phyloP scores from a whole-genome alignment of 768 basidiomycete genomes.

The Neoboletus brunneissimus region DNA sequence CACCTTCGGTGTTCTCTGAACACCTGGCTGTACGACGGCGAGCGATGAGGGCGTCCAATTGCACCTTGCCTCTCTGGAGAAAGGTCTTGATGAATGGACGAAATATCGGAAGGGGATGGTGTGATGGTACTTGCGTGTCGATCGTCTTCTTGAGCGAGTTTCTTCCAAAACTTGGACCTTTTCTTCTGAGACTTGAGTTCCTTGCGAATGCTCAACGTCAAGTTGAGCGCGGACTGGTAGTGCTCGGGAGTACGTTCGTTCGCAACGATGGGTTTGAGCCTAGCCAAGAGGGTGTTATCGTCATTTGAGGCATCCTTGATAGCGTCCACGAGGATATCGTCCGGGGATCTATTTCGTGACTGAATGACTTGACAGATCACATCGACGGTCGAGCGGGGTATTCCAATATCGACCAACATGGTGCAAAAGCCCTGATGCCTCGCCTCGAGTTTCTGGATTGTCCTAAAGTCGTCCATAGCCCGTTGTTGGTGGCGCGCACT shows the following conservation, averaged over 20 bases:
- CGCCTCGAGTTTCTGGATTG: conserved; percentile 28
- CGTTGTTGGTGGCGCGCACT: conserved; percentile 28
- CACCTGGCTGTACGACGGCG: conserved; percentile 20
- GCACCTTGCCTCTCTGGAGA: conserved; percentile 31
- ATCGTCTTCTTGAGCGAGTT: conserved; percentile 35
- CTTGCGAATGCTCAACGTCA: conserved; percentile 43
- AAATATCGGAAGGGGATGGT: conserved; percentile 32
- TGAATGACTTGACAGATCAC: conserved; percentile 21
- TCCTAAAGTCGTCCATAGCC: conserved; percentile 20
- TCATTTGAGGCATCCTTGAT: conserved; percentile 42
- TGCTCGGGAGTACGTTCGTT: conserved; percentile 39
- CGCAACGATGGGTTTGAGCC: conserved; percentile 36
- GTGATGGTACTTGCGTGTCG: conserved; percentile 21
- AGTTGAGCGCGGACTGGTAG: conserved; percentile 45
- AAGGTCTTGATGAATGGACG: conserved; percentile 26
- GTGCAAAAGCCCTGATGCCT: conserved; percentile 23
- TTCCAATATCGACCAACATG: conserved; percentile 28
- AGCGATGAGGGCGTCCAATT: conserved; percentile 37
- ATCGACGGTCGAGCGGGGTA: conserved; percentile 24
- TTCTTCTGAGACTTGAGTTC: conserved; percentile 45
- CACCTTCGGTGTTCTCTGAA: conserved; percentile 11
- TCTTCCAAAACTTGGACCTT: conserved; percentile 46
- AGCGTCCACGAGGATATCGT: conserved; percentile 42
- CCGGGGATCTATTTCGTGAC: conserved; percentile 33
- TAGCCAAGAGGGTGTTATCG: conserved; percentile 42